phyloP scores from a whole-genome alignment of 306 rosid species.

The Ormosia semicastrata region DNA sequence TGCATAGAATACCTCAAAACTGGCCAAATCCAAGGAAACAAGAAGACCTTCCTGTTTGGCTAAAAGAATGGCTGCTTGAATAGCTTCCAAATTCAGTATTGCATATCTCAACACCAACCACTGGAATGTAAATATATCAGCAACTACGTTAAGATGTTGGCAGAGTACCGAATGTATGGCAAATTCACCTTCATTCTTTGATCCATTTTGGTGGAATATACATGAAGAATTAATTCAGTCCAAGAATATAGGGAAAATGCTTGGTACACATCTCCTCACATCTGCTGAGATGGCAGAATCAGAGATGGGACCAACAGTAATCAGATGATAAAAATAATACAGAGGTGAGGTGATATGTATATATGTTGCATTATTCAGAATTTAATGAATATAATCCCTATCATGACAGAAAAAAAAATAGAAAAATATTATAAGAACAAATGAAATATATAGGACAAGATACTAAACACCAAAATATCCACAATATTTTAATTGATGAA shows the following conservation, averaged over 20 bases:
- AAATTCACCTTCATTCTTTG: not conserved
- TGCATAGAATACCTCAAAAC: conserved; percentile 72
- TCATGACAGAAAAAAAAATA: not conserved
- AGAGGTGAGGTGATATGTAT: too few species aligned
- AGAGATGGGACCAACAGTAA: too few species aligned
- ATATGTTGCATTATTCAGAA: not conserved
- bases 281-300: too few species aligned
- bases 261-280: too few species aligned
- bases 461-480: not conserved
- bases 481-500: conserved; percentile 5
- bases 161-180: not conserved
- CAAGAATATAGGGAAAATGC: not conserved
- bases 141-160: conserved; percentile 15
- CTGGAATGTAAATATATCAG: conserved; percentile 42
- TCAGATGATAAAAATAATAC: too few species aligned
- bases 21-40: conserved; percentile 86
- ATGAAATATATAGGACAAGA: not conserved
- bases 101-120: conserved; percentile 83
- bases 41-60: conserved; percentile 79
- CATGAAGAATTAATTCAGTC: conserved; percentile 5
- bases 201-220: not conserved
- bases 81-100: conserved; percentile 65
- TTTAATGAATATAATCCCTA: not conserved
- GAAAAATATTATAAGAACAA: not conserved
- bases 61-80: conserved; percentile 61